Base-by-base conservation (phyloP, 2,329 filamentous ascomycete species). In the Penicillium fuscoglaucum region DNA sequence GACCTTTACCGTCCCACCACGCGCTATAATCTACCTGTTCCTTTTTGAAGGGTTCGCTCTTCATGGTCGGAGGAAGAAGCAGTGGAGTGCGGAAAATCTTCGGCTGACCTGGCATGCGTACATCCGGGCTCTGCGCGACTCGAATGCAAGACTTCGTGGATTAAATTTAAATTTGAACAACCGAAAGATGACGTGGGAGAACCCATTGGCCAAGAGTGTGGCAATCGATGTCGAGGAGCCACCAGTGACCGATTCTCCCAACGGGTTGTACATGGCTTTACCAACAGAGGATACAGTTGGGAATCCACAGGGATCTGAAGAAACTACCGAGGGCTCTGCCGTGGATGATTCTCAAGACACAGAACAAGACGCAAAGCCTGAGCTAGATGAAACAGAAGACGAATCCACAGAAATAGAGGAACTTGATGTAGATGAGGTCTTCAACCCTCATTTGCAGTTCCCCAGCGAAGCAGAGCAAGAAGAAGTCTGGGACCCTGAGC, bases 41-140 rank as follows among this genome's bases (percentile, higher is more conserved):
- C 79, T 98, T 4, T 90, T 98, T 76, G 88, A 91, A 67, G 92
- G 90, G 0, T 99, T 98, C 70, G 81, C 83, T 33, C 74, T 79
- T 2, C 88, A 96, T 69, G 93, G 93, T 12, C 87, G 82, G 19
- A 76, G 79, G 26, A 79, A 87, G 62, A 87, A 87, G 0, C 81
- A 85, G 13, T 99, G 95, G 93, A 91, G 85, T 29, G 78, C 80
- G 31, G 75, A 83, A 63, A 83, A 86, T n/a, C 82, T 98, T 3
- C 82, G 88, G 44, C 81, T 80, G 43, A 84, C 91, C 12, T 89
- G 90, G 82, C 73, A 80, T 9, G 84, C 88, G 0, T 86, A 92
- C 62, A 76, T 89, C 29, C 70, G 71, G 49, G 75, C 73, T 28
- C 64, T 79, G 24, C 68, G 73, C 45, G 70, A 76, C 56, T 74